Percentiles rank a stretch among this genome's conserved stretches.
phyloP scores from a whole-genome alignment of 768 basidiomycete genomes.

The Pluteus cervinus region DNA sequence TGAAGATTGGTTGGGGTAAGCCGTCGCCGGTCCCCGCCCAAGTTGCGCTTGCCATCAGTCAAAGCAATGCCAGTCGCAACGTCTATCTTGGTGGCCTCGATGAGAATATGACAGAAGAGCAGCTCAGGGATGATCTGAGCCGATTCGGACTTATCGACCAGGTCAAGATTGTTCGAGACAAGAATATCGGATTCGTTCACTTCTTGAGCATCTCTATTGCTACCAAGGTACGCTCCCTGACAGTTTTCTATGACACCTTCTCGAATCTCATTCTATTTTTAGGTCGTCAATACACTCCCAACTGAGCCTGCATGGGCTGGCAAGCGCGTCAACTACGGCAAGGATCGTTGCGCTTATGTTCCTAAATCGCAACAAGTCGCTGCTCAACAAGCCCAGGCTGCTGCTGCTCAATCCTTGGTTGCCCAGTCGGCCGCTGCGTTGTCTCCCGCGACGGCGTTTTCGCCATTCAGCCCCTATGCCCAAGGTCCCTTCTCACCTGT shows the following conservation, averaged over 20 bases:
- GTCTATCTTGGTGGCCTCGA: conserved; percentile 96
- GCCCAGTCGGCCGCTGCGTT: conserved; percentile 45
- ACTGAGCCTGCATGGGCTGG: conserved; percentile 92
- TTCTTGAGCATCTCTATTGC: conserved; percentile 94
- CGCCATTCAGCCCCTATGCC: conserved; percentile 45
- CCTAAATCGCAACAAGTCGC: conserved; percentile 93
- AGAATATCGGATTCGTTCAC: conserved; percentile 99
- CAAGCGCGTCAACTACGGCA: conserved; percentile 96
- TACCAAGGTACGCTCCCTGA: conserved; percentile 65
- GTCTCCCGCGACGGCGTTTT: conserved; percentile 27
- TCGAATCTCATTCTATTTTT: conserved; percentile 6
- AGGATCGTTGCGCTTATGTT: conserved; percentile 97
- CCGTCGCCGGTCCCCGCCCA: conserved; percentile 82
- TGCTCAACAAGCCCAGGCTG: conserved; percentile 80
- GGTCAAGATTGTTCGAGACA: conserved; percentile 98
- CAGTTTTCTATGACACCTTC: conserved; percentile 1
- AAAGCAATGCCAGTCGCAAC: conserved; percentile 91
- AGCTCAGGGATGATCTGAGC: conserved; percentile 84
- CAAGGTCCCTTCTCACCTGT: conserved; percentile 42
- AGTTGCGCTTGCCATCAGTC: conserved; percentile 82
- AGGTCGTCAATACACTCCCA: conserved; percentile 93
- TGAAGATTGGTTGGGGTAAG: conserved; percentile 99
- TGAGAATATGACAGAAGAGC: conserved; percentile 85
- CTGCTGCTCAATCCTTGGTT: conserved; percentile 67
- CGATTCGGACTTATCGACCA: conserved; percentile 96